Conservation (phyloP, 2,329 filamentous ascomycete species). For the Nemania serpens region DNA sequence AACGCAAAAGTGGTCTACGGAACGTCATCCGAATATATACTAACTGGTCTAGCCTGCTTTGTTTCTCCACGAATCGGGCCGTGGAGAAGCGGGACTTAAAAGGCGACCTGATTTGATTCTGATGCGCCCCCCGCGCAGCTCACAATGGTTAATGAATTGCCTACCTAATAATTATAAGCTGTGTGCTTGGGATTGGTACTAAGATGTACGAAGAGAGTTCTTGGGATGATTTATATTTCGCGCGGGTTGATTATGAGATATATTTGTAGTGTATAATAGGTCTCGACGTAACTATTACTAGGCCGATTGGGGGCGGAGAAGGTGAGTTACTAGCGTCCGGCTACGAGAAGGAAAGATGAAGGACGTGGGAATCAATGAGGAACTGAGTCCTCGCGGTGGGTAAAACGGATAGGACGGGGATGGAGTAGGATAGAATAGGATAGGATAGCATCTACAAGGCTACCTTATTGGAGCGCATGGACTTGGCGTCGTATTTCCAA, state of each 20-base stretch:
- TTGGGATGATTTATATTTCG: not conserved
- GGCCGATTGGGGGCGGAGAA: not conserved
- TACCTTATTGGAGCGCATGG: slow-evolving; percentile 24
- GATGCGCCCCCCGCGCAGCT: not conserved
- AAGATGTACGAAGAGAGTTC: not conserved
- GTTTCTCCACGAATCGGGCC: slow-evolving; percentile 30
- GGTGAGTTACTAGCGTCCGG: not conserved
- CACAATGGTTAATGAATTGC: too few relatives aligned
- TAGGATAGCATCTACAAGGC: not conserved
- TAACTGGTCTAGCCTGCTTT: not conserved
- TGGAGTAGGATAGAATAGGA: too few relatives aligned
- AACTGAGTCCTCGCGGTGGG: slow-evolving; percentile 1
- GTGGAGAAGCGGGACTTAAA: not conserved
- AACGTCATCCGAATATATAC: too few relatives aligned
- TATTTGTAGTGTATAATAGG: too few relatives aligned
- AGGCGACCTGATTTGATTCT: not conserved
- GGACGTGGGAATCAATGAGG: not conserved
- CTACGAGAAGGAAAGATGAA: not conserved
- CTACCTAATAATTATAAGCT: too few relatives aligned
- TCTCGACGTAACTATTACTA: too few relatives aligned
- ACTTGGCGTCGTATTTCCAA: not conserved
- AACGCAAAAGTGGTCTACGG: not conserved
- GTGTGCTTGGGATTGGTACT: not conserved
- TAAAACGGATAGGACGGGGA: slow-evolving; percentile 9
- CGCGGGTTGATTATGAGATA: too few relatives aligned